phyloP scores from a whole-genome alignment of 345 rosid genomes.

The Clausena lansium region DNA sequence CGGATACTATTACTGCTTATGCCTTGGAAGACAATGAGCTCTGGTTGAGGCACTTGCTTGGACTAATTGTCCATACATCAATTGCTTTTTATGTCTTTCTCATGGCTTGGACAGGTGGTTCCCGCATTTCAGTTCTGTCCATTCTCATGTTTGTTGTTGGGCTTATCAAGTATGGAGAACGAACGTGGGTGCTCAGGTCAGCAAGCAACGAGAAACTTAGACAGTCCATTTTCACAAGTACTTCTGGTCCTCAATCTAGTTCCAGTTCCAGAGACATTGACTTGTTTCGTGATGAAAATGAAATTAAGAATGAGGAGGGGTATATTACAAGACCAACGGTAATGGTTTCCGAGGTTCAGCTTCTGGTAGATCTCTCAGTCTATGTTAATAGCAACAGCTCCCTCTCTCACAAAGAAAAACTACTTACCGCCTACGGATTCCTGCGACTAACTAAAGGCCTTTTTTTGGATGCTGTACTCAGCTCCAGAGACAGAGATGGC shows the following conservation, averaged over 20 bases:
- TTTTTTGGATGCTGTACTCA: constrained; percentile 6
- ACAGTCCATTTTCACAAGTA: not conserved
- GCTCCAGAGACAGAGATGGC: not conserved
- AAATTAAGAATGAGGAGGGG: not conserved
- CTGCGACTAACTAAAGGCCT: constrained; percentile 16
- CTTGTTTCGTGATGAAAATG: not conserved
- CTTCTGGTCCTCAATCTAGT: too few relatives aligned
- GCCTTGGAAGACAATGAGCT: not conserved
- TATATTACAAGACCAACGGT: not conserved
- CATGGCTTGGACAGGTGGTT: not conserved
- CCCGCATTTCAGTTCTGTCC: not conserved
- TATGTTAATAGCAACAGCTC: not conserved
- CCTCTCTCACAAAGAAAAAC: constrained; percentile 4
- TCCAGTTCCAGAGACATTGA: not conserved
- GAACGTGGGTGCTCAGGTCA: not conserved
- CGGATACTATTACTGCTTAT: not conserved
- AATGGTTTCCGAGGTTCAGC: not conserved
- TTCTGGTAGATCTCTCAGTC: not conserved
- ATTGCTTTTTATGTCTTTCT: not conserved
- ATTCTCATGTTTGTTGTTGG: not conserved
- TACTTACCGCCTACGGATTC: constrained; percentile 25
- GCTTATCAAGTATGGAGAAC: too few relatives aligned
- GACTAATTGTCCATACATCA: not conserved
- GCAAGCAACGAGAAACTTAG: not conserved
- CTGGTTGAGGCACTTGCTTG: not conserved